These are phyloP conservation scores for Gardenia jasminoides DNA, from an alignment of 257 asterid species.

Conservation along the genomic window DNA sequence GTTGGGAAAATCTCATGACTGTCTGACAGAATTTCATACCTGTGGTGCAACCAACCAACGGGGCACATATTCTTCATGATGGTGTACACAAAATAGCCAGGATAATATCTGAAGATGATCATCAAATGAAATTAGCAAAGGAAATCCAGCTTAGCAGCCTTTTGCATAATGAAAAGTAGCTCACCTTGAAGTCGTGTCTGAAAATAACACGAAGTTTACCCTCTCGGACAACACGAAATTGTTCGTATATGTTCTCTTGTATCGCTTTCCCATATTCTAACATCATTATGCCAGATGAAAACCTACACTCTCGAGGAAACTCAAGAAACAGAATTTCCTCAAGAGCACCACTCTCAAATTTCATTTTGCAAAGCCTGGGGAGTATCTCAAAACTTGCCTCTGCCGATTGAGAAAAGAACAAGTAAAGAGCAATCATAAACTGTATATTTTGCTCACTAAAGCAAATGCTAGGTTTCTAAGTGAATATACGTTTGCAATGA, in stretches of 20 bases:
- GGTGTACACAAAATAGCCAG: conserved; percentile 61
- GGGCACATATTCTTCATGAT: conserved; percentile 53
- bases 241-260: conserved; percentile 45
- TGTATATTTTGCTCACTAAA: background rate
- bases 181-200: conserved; percentile 62
- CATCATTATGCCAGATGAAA: conserved; percentile 34
- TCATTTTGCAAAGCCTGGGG: conserved; percentile 51
- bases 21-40: conserved; percentile 34
- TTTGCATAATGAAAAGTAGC: conserved; percentile 7
- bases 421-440: background rate
- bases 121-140: background rate
- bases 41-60: conserved; percentile 43
- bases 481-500: background rate
- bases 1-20: background rate
- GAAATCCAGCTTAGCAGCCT: background rate
- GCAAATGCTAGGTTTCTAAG: background rate
- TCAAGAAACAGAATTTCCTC: conserved; percentile 54
- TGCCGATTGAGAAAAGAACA: conserved; percentile 23
- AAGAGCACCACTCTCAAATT: conserved; percentile 46
- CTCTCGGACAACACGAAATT: conserved; percentile 48
- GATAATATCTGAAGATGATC: conserved; percentile 42
- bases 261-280: conserved; percentile 49
- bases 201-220: conserved; percentile 61
- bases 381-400: conserved; percentile 54
- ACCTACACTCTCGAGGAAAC: conserved; percentile 38